These are phyloP conservation scores for Dendrostoma leiphaemia DNA, from an alignment of 2,329 filamentous ascomycete species.

Conservation along the genomic window DNA sequence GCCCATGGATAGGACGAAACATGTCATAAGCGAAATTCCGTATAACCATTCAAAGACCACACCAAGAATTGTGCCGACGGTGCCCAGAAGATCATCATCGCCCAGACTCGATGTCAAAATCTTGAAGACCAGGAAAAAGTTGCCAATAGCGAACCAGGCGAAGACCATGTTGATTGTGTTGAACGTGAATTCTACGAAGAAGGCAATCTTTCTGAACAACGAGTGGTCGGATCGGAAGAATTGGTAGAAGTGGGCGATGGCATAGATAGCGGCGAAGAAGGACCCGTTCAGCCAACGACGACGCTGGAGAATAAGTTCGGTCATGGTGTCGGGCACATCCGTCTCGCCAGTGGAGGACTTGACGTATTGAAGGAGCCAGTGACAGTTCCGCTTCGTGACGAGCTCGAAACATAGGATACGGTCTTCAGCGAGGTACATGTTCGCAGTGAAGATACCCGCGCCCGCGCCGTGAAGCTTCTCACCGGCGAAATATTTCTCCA, in stretches of 20 bases:
- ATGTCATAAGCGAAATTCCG: slow-evolving; percentile 85
- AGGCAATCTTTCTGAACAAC: slow-evolving; percentile 80
- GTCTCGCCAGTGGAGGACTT: slow-evolving; percentile 97
- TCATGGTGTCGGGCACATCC: slow-evolving; percentile 90
- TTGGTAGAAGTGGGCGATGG: slow-evolving; percentile 91
- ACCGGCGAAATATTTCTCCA: slow-evolving; percentile 20
- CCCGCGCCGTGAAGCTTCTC: slow-evolving; percentile 20
- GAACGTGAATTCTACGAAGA: slow-evolving; percentile 91
- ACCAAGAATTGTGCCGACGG: slow-evolving; percentile 74
- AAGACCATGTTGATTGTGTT: slow-evolving; percentile 97
- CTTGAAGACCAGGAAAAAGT: slow-evolving; percentile 98
- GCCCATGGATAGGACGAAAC: slow-evolving; percentile 90
- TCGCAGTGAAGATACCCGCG: slow-evolving; percentile 80
- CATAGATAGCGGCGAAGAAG: slow-evolving; percentile 97
- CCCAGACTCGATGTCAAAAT: slow-evolving; percentile 89
- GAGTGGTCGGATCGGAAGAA: slow-evolving; percentile 94
- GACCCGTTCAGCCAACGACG: slow-evolving; percentile 97
- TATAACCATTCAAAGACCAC: slow-evolving; percentile 97
- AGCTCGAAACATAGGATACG: slow-evolving; percentile 98
- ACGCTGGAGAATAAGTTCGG: slow-evolving; percentile 92
- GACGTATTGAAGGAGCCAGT: slow-evolving; percentile 97
- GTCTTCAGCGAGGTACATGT: slow-evolving; percentile 99
- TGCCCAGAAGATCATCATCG: slow-evolving; percentile 65
- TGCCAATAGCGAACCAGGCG: slow-evolving; percentile 96
- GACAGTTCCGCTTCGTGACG: slow-evolving; percentile 93